phyloP scores from a whole-genome alignment of 1,284 basidiomycete genomes.

The Caloboletus inedulis region DNA sequence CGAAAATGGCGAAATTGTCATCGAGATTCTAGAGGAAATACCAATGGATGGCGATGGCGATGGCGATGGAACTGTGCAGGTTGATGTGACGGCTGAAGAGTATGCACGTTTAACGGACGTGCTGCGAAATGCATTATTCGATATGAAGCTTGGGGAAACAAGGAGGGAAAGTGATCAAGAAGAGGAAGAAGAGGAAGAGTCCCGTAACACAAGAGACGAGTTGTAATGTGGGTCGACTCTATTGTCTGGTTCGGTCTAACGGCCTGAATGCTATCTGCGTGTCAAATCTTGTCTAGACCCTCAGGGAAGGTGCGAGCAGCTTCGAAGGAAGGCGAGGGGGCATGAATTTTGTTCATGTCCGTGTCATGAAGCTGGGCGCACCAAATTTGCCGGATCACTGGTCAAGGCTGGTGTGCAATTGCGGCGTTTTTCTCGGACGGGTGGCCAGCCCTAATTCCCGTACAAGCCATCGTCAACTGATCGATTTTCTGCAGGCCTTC shows the following conservation, averaged over 20 bases:
- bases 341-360: slow-evolving; percentile 26
- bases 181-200: slow-evolving; percentile 22
- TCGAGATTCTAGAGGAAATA: slow-evolving; percentile 55
- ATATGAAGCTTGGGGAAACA: slow-evolving; percentile 31
- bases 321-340: slow-evolving; percentile 7
- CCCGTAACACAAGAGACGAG: slow-evolving; percentile 38
- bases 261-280: slow-evolving; percentile 17
- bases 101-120: slow-evolving; percentile 38
- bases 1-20: slow-evolving; percentile 52
- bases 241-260: slow-evolving; percentile 14
- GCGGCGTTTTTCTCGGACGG: slow-evolving; percentile 9
- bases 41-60: slow-evolving; percentile 38
- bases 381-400: slow-evolving; percentile 10
- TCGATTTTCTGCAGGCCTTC: slow-evolving; percentile 9
- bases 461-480: slow-evolving; percentile 2
- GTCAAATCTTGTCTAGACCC: slow-evolving; percentile 8
- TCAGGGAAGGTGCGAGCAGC: background rate
- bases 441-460: slow-evolving; percentile 25
- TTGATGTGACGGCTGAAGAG: slow-evolving; percentile 29
- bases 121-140: slow-evolving; percentile 40
- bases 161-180: slow-evolving; percentile 22
- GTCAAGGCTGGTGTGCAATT: slow-evolving; percentile 8
- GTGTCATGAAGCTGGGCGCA: slow-evolving; percentile 24
- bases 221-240: slow-evolving; percentile 34
- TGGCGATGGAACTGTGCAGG: slow-evolving; percentile 25